Percentiles rank a stretch among this genome's conserved stretches.
phyloP scores from a whole-genome alignment of 1,284 basidiomycete species.

The Melampsora occidentalis region DNA sequence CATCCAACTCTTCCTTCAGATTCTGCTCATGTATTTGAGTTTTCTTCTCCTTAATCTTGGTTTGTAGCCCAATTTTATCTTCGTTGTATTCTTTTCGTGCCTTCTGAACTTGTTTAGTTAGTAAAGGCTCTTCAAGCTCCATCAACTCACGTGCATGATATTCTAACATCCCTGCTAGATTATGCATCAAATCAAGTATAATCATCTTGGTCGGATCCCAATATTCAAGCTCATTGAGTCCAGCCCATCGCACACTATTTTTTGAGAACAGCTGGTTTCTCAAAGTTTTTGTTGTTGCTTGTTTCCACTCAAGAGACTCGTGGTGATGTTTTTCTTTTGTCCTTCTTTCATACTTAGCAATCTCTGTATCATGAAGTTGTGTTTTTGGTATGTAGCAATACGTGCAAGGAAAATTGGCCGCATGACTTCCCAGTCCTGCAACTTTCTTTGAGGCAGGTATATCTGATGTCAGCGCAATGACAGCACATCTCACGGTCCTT shows the following conservation, averaged over 20 bases:
- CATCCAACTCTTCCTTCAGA: too few species aligned
- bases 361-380: background rate
- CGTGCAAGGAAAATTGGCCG: too few species aligned
- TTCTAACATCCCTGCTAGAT: background rate
- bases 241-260: slow-evolving; percentile 3
- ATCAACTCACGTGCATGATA: background rate
- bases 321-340: background rate
- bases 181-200: background rate
- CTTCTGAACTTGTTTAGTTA: too few species aligned
- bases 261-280: background rate
- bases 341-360: background rate
- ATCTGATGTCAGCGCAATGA: background rate
- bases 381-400: too few species aligned
- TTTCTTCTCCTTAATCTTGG: too few species aligned
- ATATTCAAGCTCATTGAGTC: background rate
- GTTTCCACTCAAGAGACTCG: background rate
- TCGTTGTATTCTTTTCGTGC: too few species aligned
- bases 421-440: too few species aligned
- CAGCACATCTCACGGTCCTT: too few species aligned
- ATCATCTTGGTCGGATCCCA: background rate
- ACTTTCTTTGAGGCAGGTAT: too few species aligned
- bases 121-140: background rate
- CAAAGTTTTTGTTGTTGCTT: background rate
- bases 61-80: too few species aligned
- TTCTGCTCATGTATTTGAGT: too few species aligned